Base-by-base conservation (phyloP, 140 eudicot species). In the Ambrosia hybrid region DNA sequence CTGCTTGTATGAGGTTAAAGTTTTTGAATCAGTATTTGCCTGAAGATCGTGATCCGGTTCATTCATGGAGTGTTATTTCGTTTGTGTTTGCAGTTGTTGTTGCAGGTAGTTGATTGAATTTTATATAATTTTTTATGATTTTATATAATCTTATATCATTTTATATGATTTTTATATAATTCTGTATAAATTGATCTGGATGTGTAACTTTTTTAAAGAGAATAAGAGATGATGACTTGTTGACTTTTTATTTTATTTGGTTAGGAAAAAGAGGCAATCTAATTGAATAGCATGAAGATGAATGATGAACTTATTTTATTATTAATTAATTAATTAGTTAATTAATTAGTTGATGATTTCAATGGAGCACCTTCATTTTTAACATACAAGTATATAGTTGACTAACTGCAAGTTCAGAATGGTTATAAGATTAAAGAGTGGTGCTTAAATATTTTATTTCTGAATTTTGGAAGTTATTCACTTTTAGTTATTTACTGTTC, bases 41-140 rank as follows among this genome's bases (percentile, higher is more conserved):
- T 26, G 99, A 93, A 83, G 99, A 93, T 93, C 99, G 99, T 33
- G 91, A 93, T 81, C 99, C 94, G 51, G 76, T 72, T 58, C 96
- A 83, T 58, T 89, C 92, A 15, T 93, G 99, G 96, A 76, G 82
- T 8, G 96, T 90, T 17, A 74, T 93, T 46, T 76, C 86, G 73
- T 41, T 84, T 60, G 97, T 93, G 14, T 70, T 83, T 33, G 26
- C 90, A 66, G 74, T 88, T 14, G 88, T 91, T 36, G 34, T 93
- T 45, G 85, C 94, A 68, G 99, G 99, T 93, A 79, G 82, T 61
- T 21, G 1, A 21, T 21, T 21, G 6, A 8, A 5, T 41, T 41
- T 6, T 41, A 41, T 6, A 41, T 67, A 3, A 66, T 16, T 57
- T 21, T 21, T 21, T 21, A 21, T 21, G 30, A 21, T 21, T 21